Percentiles rank a stretch among this genome's conserved stretches.
Evolutionary conservation across 2,329 filamentous ascomycete species (phyloP).

Genomic region (Pseudogymnoascus sp.): DNA sequence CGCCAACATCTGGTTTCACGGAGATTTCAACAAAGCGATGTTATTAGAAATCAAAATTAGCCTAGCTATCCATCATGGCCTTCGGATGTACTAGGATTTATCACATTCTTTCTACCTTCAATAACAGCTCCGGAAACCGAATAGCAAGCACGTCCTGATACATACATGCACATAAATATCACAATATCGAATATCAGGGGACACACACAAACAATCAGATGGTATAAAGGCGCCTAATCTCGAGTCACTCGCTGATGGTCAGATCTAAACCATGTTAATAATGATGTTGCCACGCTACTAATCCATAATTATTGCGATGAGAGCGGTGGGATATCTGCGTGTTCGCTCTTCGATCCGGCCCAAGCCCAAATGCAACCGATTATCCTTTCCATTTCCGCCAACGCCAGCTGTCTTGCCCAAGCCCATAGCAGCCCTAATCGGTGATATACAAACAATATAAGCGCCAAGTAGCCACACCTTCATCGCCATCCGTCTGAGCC

Average conservation of each 20-base stretch:
- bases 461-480: slow-evolving; percentile 3
- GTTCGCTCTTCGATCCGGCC: background rate
- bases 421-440: slow-evolving; percentile 5
- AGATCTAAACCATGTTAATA: slow-evolving; percentile 4
- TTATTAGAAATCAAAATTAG: background rate
- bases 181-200: background rate
- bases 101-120: background rate
- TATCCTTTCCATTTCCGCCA: background rate
- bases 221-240: slow-evolving; percentile 3
- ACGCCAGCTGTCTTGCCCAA: slow-evolving; percentile 6
- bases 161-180: background rate
- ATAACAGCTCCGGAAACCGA: background rate
- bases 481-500: slow-evolving; percentile 3
- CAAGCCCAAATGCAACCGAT: slow-evolving; percentile 1
- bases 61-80: background rate
- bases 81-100: background rate
- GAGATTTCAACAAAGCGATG: background rate
- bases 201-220: background rate
- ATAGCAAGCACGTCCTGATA: background rate
- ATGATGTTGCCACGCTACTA: slow-evolving; percentile 1
- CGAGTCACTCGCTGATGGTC: background rate
- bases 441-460: slow-evolving; percentile 8
- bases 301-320: slow-evolving; percentile 4
- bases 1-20: background rate
- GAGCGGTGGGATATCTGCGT: slow-evolving; percentile 2